Base-by-base conservation (phyloP, 805 yeast species). In the Blastobotrys terrestris region DNA sequence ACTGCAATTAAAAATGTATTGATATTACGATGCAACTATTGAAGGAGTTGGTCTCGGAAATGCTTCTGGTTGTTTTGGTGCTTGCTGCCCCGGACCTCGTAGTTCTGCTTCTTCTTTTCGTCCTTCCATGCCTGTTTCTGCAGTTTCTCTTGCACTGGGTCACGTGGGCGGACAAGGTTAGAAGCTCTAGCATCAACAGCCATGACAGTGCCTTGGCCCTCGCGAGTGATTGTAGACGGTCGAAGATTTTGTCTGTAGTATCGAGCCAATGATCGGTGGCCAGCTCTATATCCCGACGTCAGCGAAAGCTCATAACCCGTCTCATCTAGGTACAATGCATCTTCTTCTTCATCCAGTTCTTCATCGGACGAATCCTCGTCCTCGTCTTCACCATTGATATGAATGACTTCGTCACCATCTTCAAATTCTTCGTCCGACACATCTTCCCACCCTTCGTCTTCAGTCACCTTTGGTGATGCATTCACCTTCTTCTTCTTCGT, bases 1-100 rank as follows among this genome's bases (percentile, higher is more conserved):
- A n/a, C n/a, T 43, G 21, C 45, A 18, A 43, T 11, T 16, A 43
- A 21, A 42, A 42, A 42, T 42, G 18, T 4, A 5, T 3, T n/a
- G 2, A 19, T 43, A 43, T 20, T n/a, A 2, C 8, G 16, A 41
- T 41, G 44, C 44, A 41, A 41, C 59, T 58, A 71, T 60, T 71
- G 75, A 57, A 88, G 72, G 60, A 87, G 69, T 63, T 81, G 84
- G 65, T 89, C 96, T 65, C 95, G 78, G 74, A 70, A 88, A 66
- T 94, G 96, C 31, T 81, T 80, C 76, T 92, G 96, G 76, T 81
- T 78, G 70, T 92, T 94, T 66, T 83, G 73, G 65, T 80, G 80
- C 67, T 81, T 86, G 52, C 87, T 86, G 57, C 82, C 72, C 39
- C 68, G 64, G 50, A 60, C 68, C 62, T 56, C 67, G 68, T 56